Conservation (phyloP, 768 basidiomycete genomes). For the Termitomyces heimii region DNA sequence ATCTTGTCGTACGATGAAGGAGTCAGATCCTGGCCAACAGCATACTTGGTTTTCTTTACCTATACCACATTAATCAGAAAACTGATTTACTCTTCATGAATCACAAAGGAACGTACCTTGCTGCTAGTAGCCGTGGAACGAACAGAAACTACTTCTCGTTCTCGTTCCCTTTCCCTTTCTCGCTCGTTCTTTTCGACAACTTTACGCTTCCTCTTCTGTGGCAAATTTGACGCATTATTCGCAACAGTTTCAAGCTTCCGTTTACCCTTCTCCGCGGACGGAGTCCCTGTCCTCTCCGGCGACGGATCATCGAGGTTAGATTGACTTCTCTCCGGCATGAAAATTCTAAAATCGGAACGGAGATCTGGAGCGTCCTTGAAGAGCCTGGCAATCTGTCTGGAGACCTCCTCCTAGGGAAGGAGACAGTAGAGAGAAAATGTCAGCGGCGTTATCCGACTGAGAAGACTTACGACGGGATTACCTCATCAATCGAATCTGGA, state of each 20-base stretch:
- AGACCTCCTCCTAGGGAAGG: conserved; percentile 52
- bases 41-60: conserved; percentile 33
- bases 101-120: conserved; percentile 28
- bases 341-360: conserved; percentile 66
- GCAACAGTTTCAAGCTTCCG: conserved; percentile 30
- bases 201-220: conserved; percentile 70
- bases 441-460: conserved; percentile 9
- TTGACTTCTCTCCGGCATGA: conserved; percentile 61
- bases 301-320: conserved; percentile 39
- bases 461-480: conserved; percentile 16
- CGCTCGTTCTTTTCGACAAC: conserved; percentile 39
- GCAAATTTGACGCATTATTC: conserved; percentile 34
- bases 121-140: conserved; percentile 24
- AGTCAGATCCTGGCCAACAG: conserved; percentile 30
- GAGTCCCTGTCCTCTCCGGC: conserved; percentile 27
- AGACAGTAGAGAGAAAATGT: neutral
- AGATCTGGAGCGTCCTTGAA: conserved; percentile 77
- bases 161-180: conserved; percentile 21
- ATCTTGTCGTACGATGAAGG: conserved; percentile 32
- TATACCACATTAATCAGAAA: neutral
- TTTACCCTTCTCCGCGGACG: conserved; percentile 34
- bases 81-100: neutral
- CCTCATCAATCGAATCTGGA: conserved; percentile 59
- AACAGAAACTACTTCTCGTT: conserved; percentile 22
- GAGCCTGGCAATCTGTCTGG: conserved; percentile 57